A percentile compares a stretch with the other conserved stretches of the same genome.
Conservation (phyloP, 2,329 filamentous ascomycete species). For the Trichophyton equinum region DNA sequence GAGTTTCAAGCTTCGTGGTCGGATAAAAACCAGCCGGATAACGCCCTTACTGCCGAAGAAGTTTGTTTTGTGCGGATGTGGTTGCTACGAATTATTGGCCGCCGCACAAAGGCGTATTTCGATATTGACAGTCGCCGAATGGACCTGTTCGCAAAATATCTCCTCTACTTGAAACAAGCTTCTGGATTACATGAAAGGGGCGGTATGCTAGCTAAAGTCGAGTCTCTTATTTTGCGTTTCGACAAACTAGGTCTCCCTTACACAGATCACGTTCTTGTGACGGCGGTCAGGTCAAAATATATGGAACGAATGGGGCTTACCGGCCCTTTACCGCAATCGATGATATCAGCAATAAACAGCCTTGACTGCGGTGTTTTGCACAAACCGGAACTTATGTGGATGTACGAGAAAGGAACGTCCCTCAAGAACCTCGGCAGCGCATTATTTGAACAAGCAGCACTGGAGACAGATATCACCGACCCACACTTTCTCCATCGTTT, state of each 20-base stretch:
- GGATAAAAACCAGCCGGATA: not conserved
- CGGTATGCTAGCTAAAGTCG: not conserved
- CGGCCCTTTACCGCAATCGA: not conserved
- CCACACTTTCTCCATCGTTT: slow-evolving; percentile 22
- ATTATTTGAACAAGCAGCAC: not conserved
- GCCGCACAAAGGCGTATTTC: not conserved
- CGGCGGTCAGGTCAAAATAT: not conserved
- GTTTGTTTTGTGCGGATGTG: slow-evolving; percentile 8
- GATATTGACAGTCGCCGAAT: not conserved
- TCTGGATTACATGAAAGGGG: not conserved
- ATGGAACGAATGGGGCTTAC: not conserved
- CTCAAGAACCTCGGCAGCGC: not conserved
- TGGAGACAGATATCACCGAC: slow-evolving; percentile 24
- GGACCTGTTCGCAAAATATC: slow-evolving; percentile 1
- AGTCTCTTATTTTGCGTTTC: not conserved
- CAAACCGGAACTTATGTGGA: not conserved
- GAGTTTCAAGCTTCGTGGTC: not conserved
- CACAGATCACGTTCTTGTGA: not conserved
- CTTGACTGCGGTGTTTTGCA: not conserved
- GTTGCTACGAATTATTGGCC: slow-evolving; percentile 6
- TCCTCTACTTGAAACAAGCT: not conserved
- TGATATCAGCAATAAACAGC: not conserved
- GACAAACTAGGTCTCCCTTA: not conserved
- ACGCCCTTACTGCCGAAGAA: not conserved
- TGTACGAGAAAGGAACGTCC: not conserved